Base-by-base conservation (phyloP, 2,329 filamentous ascomycete species). In the Trichoderma simmonsii region DNA sequence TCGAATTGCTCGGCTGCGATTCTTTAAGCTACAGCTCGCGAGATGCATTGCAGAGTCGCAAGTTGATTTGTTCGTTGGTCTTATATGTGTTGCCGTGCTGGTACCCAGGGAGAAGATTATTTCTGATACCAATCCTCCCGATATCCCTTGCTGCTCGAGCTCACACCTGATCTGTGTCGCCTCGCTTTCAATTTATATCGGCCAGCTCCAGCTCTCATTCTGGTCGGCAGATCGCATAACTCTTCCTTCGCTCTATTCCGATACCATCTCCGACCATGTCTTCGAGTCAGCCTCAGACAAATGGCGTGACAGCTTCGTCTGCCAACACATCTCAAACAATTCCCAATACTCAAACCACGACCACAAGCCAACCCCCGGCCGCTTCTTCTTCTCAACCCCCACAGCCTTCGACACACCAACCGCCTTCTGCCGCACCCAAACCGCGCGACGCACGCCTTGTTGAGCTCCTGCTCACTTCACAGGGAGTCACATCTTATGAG, bases 361-460 rank as follows among this genome's bases (percentile, higher is more conserved):
- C 78, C 3, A 56, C 78, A 21, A 77, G 76, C 21, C 77, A 80
- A 39, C 76, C 77, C 18, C 43, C 76, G 9, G 69, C 77, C 61
- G 73, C 77, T 30, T 76, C 77, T 60, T 76, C 74, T 60, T 76
- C 74, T 66, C 76, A 73, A 63, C 21, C 48, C 8, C 9, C 68
- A 51, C 64, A 72, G 39, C 74, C 75, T 43, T 75, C 74, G 57
- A 36, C 70, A 7, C 74, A 76, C 61, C 73, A 78, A 61, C 75
- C 78, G 61, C 74, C 81, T 24, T 77, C 83, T 62, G 77, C 83
- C 36, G 77, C 82, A 51, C 85, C 87, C 65, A 89, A 92, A 4
- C 93, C 93, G 1, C 92, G 93, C 82, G 93, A 96, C 81, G 89
- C 91, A 18, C 91, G 93, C 77, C 89, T 94, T 15, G 89, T 96